Evolutionary conservation across 2,329 filamentous ascomycete species (phyloP), one percentile per base, ranked within the genome.

Genomic region (Botrytis deweyae): DNA sequence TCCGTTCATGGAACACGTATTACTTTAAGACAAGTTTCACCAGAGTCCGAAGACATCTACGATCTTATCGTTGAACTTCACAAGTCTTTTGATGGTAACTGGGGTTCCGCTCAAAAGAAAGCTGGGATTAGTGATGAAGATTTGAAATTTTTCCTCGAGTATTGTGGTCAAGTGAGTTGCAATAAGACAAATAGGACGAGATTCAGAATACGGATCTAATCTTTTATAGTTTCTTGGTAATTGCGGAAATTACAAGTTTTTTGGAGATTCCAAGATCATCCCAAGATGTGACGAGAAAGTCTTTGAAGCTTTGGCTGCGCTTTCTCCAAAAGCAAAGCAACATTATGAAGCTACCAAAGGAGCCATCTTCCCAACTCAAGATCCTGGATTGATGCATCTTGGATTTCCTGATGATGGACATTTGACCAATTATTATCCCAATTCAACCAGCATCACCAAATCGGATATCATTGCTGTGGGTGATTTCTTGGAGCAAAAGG

Each of bases 181-280:
- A 33, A n/a, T 12, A 4, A 25, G 4, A 25, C 18, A 33, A 33
- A 14, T 18, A 44, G 25, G 5, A 69, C 22, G 5, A 33, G 6
- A 33, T 33, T 25, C 1, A 6, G 10, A 58, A 42, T 33, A 18
- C 3, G 25, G 4, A 29, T 25, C 66, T 68, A 18, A 69, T 29
- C 29, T 8, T 29, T 10, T 6, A 33, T 69, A 93, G 82, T 94
- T 96, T 82, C 85, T 96, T 4, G 92, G 92, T 63, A 96, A 95
- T 81, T 87, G 87, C 75, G 81, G 93, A 76, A 96, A 96, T 83
- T 96, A 95, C 84, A 95, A 95, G 84, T 92, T 92, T 78, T 95
- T 95, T 79, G 93, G 93, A 62, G 93, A 96, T 82, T 89, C 91
- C 79, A 96, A 96, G 81, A 95, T 96, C 80, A 88, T 96, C 73